These are phyloP conservation scores for Asterophora lycoperdoides DNA, from an alignment of 768 basidiomycete species.

Conservation along the genomic window DNA sequence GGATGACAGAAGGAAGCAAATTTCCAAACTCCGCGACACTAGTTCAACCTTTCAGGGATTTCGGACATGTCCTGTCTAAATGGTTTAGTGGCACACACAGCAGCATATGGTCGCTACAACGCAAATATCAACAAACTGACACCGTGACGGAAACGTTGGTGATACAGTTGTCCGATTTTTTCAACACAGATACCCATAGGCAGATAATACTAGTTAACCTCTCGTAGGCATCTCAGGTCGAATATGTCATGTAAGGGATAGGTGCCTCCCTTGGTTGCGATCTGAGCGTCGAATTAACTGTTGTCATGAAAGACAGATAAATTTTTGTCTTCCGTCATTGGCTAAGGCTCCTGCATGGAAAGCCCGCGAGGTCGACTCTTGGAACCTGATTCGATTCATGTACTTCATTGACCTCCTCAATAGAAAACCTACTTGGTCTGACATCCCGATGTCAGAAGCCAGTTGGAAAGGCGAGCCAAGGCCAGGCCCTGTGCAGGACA, in stretches of 20 bases:
- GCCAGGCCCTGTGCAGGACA: neutral
- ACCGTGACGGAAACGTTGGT: no score
- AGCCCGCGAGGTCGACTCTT: no score
- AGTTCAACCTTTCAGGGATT: constrained; percentile 2
- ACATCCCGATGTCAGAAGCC: constrained; percentile 7
- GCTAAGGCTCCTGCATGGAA: no score
- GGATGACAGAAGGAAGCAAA: neutral
- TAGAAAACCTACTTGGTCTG: neutral
- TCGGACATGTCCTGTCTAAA: constrained; percentile 22
- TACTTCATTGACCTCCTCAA: no score
- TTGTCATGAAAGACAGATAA: no score
- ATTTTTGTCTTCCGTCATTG: no score
- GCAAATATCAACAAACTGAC: no score
- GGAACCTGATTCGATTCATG: no score
- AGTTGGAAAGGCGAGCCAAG: neutral
- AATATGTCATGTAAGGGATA: neutral
- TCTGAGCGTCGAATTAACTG: neutral
- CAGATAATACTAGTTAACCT: neutral
- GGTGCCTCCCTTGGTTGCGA: neutral
- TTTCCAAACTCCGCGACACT: constrained; percentile 19
- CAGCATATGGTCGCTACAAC: no score
- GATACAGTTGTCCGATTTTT: no score
- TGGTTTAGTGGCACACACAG: constrained; percentile 33
- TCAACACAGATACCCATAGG: no score
- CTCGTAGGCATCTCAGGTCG: constrained; percentile 1